Evolutionary conservation across 352 stramenopile genomes (phyloP).

Genomic region (Phytophthora tentaculata): DNA sequence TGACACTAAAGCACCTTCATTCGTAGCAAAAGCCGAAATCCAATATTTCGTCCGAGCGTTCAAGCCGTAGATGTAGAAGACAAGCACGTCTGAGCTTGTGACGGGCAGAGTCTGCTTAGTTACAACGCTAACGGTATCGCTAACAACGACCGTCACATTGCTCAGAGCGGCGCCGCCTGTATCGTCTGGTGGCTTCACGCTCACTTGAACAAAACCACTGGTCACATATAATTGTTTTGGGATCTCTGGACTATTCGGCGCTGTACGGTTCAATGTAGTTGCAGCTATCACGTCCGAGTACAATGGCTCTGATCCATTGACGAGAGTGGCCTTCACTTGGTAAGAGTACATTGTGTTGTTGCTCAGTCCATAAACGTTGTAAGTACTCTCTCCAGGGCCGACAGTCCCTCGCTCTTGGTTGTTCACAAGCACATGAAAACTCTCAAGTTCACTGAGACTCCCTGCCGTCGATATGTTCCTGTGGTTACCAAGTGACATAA

Average conservation of each 20-base stretch:
- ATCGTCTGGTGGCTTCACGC: constrained; percentile 33
- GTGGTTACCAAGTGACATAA: not conserved
- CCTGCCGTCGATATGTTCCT: constrained; percentile 38
- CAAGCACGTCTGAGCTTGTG: constrained; percentile 17
- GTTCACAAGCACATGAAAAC: constrained; percentile 35
- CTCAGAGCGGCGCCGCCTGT: constrained; percentile 42
- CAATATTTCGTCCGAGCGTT: constrained; percentile 41
- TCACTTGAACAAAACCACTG: constrained; percentile 29
- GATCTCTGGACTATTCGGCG: constrained; percentile 11
- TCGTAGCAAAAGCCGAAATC: constrained; percentile 41
- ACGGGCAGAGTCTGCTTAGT: constrained; percentile 13
- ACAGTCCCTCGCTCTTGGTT: constrained; percentile 16
- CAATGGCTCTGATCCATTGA: constrained; percentile 17
- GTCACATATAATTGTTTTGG: constrained; percentile 20
- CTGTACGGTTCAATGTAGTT: constrained; percentile 30
- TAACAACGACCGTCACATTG: constrained; percentile 35
- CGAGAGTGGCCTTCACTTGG: constrained; percentile 26
- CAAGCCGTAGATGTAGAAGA: constrained; percentile 42
- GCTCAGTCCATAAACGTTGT: constrained; percentile 39
- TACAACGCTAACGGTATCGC: constrained; percentile 9
- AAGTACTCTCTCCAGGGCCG: constrained; percentile 9
- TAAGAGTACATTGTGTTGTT: constrained; percentile 46
- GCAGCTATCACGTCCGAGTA: constrained; percentile 37
- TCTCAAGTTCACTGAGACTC: constrained; percentile 36
- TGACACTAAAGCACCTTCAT: constrained; percentile 24